Conservation (phyloP, 1,284 basidiomycete species). For the Schizopora paradoxa region DNA sequence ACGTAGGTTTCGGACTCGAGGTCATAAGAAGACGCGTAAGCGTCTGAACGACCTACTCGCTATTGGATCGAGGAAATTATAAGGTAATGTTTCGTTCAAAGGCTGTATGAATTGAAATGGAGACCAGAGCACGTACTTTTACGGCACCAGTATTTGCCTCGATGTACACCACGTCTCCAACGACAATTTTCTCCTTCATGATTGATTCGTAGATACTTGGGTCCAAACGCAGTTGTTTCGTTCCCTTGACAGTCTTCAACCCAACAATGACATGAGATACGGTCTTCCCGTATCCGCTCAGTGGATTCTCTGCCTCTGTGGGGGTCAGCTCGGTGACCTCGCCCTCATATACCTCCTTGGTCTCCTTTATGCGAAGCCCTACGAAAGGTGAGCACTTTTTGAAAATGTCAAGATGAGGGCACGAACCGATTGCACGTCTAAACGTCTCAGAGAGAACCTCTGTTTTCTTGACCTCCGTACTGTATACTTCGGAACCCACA, state of each 20-base stretch:
- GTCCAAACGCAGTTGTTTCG: slow-evolving; percentile 93
- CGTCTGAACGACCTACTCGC: slow-evolving; percentile 95
- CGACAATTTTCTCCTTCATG: slow-evolving; percentile 94
- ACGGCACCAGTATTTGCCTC: slow-evolving; percentile 94
- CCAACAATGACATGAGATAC: slow-evolving; percentile 96
- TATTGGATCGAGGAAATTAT: slow-evolving; percentile 26
- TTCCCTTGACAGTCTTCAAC: slow-evolving; percentile 97
- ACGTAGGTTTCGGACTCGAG: slow-evolving; percentile 98
- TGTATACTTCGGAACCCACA: slow-evolving; percentile 97
- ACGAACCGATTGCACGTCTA: slow-evolving; percentile 89
- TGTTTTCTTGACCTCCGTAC: slow-evolving; percentile 97
- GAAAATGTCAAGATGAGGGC: slow-evolving; percentile 4
- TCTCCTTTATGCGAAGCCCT: slow-evolving; percentile 97
- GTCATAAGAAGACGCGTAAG: slow-evolving; percentile 98
- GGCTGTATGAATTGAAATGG: not conserved
- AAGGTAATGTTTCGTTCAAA: not conserved
- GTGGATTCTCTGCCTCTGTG: slow-evolving; percentile 90
- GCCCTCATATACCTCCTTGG: slow-evolving; percentile 98
- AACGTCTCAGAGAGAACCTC: slow-evolving; percentile 97
- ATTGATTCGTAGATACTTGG: slow-evolving; percentile 97
- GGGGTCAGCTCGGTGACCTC: slow-evolving; percentile 98
- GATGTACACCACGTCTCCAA: slow-evolving; percentile 97
- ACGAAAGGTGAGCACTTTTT: not conserved
- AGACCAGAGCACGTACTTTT: slow-evolving; percentile 52
- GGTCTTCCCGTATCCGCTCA: slow-evolving; percentile 97